Percentiles rank a stretch among this genome's conserved stretches.
Evolutionary conservation across 2,329 filamentous ascomycete species (phyloP).

Genomic region (Calycina marina): DNA sequence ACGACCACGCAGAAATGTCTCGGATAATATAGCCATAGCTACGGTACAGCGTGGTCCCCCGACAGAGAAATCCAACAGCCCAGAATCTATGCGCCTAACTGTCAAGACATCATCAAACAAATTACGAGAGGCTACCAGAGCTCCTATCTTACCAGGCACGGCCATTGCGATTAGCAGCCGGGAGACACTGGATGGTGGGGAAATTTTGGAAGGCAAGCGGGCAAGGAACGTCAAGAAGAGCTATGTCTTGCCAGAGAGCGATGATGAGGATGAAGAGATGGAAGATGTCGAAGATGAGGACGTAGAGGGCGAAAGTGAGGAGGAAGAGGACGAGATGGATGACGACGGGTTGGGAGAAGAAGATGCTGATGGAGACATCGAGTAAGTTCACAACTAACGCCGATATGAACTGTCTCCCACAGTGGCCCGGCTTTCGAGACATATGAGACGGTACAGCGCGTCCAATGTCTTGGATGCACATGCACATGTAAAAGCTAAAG

Average conservation of each 20-base stretch:
- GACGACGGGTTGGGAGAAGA: constrained; percentile 28
- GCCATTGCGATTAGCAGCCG: constrained; percentile 10
- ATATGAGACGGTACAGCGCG: no score
- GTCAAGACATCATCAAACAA: constrained; percentile 23
- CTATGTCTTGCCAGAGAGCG: constrained; percentile 32
- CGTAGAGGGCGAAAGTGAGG: constrained; percentile 27
- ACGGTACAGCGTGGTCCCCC: constrained; percentile 20
- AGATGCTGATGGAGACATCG: constrained; percentile 29
- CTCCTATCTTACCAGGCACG: constrained; percentile 10
- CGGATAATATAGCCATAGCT: constrained; percentile 15
- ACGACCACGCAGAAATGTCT: constrained; percentile 17
- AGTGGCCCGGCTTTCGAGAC: no score
- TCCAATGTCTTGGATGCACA: no score
- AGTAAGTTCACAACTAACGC: no score
- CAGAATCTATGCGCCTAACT: constrained; percentile 20
- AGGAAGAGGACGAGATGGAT: constrained; percentile 23
- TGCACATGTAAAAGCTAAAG: no score
- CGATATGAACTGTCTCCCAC: no score
- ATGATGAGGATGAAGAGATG: constrained; percentile 19
- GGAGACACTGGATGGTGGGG: constrained; percentile 17
- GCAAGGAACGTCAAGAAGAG: constrained; percentile 21
- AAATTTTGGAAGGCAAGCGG: constrained; percentile 21
- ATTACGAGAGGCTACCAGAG: constrained; percentile 19
- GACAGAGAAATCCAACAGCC: constrained; percentile 13
- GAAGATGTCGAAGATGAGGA: constrained; percentile 13